A percentile compares a stretch with the other conserved stretches of the same genome.
Conservation (phyloP, 108 stramenopile genomes). For the Skeletonema menzelii region DNA sequence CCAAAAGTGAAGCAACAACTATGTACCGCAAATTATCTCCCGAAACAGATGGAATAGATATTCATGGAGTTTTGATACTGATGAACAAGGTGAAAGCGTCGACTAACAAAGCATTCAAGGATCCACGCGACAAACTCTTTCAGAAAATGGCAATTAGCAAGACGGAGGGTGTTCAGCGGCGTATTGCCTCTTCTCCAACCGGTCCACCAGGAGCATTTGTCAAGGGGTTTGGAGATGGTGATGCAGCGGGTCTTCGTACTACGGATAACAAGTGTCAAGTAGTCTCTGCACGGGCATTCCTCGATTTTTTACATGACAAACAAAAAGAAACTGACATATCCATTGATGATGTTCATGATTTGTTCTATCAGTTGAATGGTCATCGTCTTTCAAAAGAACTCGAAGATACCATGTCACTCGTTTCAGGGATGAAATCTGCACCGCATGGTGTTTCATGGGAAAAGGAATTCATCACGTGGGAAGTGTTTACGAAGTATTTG, state of each 20-base stretch:
- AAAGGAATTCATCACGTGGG: constrained; percentile 60
- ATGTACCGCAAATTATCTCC: constrained; percentile 25
- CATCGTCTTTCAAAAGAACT: constrained; percentile 51
- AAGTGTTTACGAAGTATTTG: constrained; percentile 68
- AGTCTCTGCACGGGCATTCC: background rate
- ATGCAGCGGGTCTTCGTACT: constrained; percentile 36
- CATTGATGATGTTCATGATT: constrained; percentile 46
- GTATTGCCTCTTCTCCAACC: constrained; percentile 43
- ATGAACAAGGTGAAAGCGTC: constrained; percentile 23
- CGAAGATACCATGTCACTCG: constrained; percentile 10
- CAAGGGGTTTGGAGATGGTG: background rate
- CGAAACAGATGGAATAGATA: constrained; percentile 28
- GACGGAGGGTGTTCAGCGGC: constrained; percentile 22
- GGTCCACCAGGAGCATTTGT: constrained; percentile 27
- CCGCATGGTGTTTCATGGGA: constrained; percentile 33
- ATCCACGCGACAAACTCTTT: constrained; percentile 33
- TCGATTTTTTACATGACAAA: constrained; percentile 54
- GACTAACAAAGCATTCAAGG: background rate
- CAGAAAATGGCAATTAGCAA: constrained; percentile 17
- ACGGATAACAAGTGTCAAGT: background rate
- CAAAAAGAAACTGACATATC: constrained; percentile 60
- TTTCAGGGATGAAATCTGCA: background rate
- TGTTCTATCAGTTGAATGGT: constrained; percentile 53
- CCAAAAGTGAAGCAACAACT: constrained; percentile 24
- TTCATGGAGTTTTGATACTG: constrained; percentile 17